Evolutionary conservation across 805 yeast species (phyloP), one percentile per base, ranked within the genome.

Genomic region (Zygosaccharomyces bailii): DNA sequence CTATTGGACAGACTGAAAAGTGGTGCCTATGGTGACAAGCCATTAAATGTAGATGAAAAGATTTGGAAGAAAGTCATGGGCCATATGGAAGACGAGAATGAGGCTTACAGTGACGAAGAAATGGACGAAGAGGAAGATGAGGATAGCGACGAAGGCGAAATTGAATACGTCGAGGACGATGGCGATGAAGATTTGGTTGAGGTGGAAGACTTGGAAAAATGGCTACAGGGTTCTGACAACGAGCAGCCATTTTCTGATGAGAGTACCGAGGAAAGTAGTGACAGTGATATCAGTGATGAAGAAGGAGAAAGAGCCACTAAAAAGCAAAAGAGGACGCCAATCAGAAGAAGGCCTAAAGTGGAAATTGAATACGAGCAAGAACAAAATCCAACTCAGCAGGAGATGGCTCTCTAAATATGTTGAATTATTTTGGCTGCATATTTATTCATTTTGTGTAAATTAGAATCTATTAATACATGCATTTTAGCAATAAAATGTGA

Each of bases 21-120:
- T 60, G 99, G 99, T 49, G 98, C 98, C 2, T 93, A 93, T 63
- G 99, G 99, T 53, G 98, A 93, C 62, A 87, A 91, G 67, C 99
- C 99, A 45, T 74, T 93, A 62, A 93, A 93, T 60, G 98, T 93
- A 29, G 98, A 93, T 59, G 96, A 91, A 60, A 83, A 83, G 69
- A 80, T 93, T 48, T 93, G 99, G 99, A 84, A 84, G 76, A 86
- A 82, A 71, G 95, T 93, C 18, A 78, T 93, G 71, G 89, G 90
- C 49, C 82, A 82, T 45, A 84, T 83, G 56, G 91, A 84, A 51
- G 82, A 79, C 39, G 86, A 83, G 48, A 80, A 79, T 38, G 82
- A 74, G 34, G 61, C 70, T 23, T 71, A 68, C 29, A 69, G 70
- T 39, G 72, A 66, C 20, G 72, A 70, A 34, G 75, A 76, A 45